Evolutionary conservation across 2,329 filamentous ascomycete species (phyloP).

Genomic region (Diaporthe australafricana): DNA sequence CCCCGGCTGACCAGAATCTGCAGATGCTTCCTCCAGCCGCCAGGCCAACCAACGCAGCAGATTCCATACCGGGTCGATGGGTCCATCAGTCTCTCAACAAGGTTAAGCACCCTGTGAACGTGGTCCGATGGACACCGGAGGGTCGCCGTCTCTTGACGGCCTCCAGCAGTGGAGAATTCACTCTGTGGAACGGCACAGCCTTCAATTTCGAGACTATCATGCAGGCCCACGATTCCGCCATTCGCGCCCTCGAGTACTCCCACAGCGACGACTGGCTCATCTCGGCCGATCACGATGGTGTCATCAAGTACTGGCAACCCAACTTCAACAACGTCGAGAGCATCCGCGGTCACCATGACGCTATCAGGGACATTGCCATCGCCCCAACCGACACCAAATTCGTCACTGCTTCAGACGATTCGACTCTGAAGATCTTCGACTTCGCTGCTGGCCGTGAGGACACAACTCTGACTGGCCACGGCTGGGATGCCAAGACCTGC

Average conservation of each 20-base stretch:
- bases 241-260: constrained; percentile 86
- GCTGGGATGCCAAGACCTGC: constrained; percentile 96
- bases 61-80: constrained; percentile 93
- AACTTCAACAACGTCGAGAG: constrained; percentile 99
- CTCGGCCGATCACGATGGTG: constrained; percentile 92
- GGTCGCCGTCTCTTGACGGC: constrained; percentile 91
- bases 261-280: constrained; percentile 98
- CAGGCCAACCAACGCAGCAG: constrained; percentile 78
- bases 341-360: constrained; percentile 89
- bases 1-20: constrained; percentile 38
- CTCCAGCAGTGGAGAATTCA: constrained; percentile 97
- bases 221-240: constrained; percentile 93
- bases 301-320: constrained; percentile 98
- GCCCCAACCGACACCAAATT: constrained; percentile 96
- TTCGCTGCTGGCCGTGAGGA: constrained; percentile 90
- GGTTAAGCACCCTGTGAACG: constrained; percentile 96
- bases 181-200: constrained; percentile 97
- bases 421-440: constrained; percentile 93
- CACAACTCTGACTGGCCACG: constrained; percentile 88
- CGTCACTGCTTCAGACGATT: constrained; percentile 94
- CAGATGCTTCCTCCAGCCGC: constrained; percentile 90
- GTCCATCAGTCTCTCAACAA: constrained; percentile 99
- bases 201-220: constrained; percentile 99
- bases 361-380: constrained; percentile 91
- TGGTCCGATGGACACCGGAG: constrained; percentile 97